Percentiles rank a stretch among this genome's conserved stretches.
Evolutionary conservation across 106 monocot species (phyloP).

Genomic region (Allium sativum): DNA sequence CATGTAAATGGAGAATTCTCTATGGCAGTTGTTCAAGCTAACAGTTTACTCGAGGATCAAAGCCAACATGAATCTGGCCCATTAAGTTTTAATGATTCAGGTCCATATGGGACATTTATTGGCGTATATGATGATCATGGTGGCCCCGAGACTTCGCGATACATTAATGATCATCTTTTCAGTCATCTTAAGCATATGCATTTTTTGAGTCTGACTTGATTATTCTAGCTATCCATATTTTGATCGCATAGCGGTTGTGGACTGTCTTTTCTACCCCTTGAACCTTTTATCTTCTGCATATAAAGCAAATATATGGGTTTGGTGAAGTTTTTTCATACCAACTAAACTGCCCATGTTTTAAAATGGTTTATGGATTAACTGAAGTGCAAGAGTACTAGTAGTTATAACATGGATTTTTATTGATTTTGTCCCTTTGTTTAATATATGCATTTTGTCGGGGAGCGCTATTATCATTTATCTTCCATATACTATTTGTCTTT

Average conservation of each 20-base stretch:
- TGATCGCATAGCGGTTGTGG: too few relatives aligned
- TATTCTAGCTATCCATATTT: not conserved
- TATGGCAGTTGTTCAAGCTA: constrained; percentile 67
- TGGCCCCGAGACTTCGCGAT: constrained; percentile 14
- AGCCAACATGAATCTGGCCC: constrained; percentile 59
- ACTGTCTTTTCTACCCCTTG: not conserved
- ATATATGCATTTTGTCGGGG: too few relatives aligned
- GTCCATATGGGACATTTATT: constrained; percentile 10
- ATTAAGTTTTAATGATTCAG: constrained; percentile 1
- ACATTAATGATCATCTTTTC: constrained; percentile 6
- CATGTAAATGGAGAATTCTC: constrained; percentile 59
- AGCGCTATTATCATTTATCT: too few relatives aligned
- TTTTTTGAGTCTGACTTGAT: not conserved
- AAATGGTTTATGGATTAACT: too few relatives aligned
- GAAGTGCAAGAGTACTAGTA: too few relatives aligned
- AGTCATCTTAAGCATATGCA: constrained; percentile 10
- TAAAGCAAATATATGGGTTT: too few relatives aligned
- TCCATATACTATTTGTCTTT: too few relatives aligned
- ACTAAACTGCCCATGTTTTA: too few relatives aligned
- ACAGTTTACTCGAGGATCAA: constrained; percentile 46
- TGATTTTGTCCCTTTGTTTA: too few relatives aligned
- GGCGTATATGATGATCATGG: constrained; percentile 17
- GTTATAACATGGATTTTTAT: too few relatives aligned
- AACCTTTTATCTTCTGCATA: not conserved
- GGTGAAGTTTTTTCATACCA: too few relatives aligned